Conservation (phyloP, 345 rosid species). For the Eucalyptus camaldulensis region DNA sequence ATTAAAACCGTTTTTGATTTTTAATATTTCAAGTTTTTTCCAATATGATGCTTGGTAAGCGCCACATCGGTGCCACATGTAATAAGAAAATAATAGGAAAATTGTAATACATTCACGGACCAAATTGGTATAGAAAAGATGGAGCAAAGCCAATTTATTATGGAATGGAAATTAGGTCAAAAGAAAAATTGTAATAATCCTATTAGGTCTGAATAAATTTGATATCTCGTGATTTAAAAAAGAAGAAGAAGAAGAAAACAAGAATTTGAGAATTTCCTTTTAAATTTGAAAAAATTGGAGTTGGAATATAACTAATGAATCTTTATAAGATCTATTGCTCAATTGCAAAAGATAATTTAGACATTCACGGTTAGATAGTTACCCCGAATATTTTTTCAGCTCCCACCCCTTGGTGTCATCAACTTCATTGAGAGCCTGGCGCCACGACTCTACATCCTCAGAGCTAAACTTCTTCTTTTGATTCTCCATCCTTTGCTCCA, state of each 20-base stretch:
- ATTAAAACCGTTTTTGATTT: not conserved
- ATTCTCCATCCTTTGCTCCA: not conserved
- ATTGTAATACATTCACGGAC: not conserved
- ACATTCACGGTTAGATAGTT: not conserved
- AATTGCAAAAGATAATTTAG: not conserved
- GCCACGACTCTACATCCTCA: not conserved
- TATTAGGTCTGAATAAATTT: not conserved
- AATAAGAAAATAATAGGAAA: no score
- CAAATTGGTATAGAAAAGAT: not conserved
- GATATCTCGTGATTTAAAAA: not conserved
- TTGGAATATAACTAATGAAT: not conserved
- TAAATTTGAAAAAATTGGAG: not conserved
- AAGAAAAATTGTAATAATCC: not conserved
- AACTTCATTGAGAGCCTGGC: not conserved
- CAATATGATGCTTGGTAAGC: no score
- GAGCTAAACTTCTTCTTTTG: not conserved
- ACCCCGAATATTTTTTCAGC: not conserved
- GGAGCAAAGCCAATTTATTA: not conserved
- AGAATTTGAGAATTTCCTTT: not conserved
- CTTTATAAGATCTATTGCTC: not conserved
- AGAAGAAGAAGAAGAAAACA: no score
- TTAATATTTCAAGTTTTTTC: no score
- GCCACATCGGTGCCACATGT: no score
- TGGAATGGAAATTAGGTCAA: not conserved
- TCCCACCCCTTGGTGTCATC: not conserved